A percentile compares a stretch with the other conserved stretches of the same genome.
Evolutionary conservation across 1,284 basidiomycete species (phyloP).

Genomic region (Abortiporus biennis): DNA sequence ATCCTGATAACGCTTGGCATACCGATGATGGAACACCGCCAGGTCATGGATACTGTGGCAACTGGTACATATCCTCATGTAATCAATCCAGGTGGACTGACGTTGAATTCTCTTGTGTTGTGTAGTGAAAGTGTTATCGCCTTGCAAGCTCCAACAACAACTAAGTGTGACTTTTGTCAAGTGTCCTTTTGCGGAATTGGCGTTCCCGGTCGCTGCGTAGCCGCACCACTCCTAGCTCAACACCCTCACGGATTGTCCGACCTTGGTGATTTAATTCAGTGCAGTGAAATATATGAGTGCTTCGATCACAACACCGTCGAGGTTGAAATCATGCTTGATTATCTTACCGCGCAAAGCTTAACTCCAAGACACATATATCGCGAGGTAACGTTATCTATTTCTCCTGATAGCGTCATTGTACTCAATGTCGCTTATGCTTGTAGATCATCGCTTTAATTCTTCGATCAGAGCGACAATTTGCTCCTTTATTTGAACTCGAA

Average conservation of each 20-base stretch:
- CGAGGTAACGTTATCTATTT: constrained; percentile 37
- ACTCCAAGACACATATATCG: constrained; percentile 66
- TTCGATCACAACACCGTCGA: constrained; percentile 71
- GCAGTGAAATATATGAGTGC: constrained; percentile 66
- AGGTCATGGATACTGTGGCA: constrained; percentile 70
- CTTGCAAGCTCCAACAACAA: constrained; percentile 58
- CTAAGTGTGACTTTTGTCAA: constrained; percentile 76
- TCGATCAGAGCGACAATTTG: constrained; percentile 54
- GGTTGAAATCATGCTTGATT: constrained; percentile 76
- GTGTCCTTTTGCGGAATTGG: constrained; percentile 73
- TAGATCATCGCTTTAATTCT: constrained; percentile 60
- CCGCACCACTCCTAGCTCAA: constrained; percentile 48
- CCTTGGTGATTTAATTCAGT: constrained; percentile 65
- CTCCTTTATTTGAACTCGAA: constrained; percentile 58
- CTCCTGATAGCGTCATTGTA: background rate
- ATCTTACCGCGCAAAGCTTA: constrained; percentile 52
- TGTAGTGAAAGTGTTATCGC: constrained; percentile 66
- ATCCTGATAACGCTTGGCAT: constrained; percentile 65
- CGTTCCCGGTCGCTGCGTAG: constrained; percentile 61
- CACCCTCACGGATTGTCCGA: constrained; percentile 65
- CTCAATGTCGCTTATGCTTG: too few species aligned
- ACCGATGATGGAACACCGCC: constrained; percentile 67
- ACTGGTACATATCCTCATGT: constrained; percentile 47
- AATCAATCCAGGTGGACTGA: background rate
- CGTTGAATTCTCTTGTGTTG: background rate